These are phyloP conservation scores for Chromera velia DNA, from an alignment of 73 alveolate genomes.

Conservation along the genomic window DNA sequence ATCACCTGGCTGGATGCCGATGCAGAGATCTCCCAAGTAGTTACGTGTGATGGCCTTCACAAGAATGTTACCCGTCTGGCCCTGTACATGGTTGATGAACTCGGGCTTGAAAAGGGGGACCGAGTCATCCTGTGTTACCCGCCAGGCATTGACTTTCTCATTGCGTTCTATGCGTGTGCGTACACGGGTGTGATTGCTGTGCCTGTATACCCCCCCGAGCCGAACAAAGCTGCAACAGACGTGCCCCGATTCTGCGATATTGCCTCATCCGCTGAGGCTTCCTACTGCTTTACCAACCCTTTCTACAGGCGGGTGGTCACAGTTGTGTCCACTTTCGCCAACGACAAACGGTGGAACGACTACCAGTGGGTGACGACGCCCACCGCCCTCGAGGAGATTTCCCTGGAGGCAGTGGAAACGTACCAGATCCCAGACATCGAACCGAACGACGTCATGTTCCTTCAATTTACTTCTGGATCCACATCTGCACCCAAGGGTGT, in stretches of 20 bases:
- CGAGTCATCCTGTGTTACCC: not conserved
- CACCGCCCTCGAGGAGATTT: not conserved
- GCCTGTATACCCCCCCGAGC: not conserved
- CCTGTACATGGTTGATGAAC: not conserved
- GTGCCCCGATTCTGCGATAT: not conserved
- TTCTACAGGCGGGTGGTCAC: not conserved
- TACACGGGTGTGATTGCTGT: not conserved
- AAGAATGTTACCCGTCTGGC: not conserved
- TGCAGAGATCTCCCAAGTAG: not conserved
- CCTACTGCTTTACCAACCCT: not conserved
- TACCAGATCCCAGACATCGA: not conserved
- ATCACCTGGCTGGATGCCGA: not conserved
- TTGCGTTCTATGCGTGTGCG: not conserved
- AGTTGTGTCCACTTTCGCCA: not conserved
- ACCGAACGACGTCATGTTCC: constrained; percentile 1
- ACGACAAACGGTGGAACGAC: not conserved
- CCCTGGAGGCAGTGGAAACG: not conserved
- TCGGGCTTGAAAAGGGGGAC: not conserved
- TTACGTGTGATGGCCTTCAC: not conserved
- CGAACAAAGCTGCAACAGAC: not conserved
- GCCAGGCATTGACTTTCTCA: not conserved
- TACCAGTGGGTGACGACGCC: not conserved
- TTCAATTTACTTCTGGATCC: constrained; percentile 13
- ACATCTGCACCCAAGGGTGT: constrained; percentile 18
- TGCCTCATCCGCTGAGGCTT: not conserved